Evolutionary conservation across 148 eudicot genomes (phyloP).

Genomic region (Drosera capensis): DNA sequence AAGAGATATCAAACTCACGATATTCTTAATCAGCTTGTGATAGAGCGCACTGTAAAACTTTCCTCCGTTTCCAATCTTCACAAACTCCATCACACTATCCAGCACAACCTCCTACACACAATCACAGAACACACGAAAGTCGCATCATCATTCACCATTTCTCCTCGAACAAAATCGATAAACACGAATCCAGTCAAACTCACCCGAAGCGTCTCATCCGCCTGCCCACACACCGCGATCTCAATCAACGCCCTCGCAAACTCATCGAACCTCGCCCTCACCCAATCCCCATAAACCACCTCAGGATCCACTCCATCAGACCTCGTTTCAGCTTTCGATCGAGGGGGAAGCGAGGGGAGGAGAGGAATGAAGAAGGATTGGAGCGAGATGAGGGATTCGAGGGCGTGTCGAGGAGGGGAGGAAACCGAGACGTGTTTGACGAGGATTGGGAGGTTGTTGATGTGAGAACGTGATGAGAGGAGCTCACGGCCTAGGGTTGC

Average conservation of each 20-base stretch:
- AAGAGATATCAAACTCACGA: conserved; percentile 31
- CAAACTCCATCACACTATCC: conserved; percentile 80
- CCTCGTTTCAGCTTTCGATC: conserved; percentile 8
- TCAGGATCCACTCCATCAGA: conserved; percentile 33
- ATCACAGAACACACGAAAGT: background rate
- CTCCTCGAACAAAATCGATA: background rate
- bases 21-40: conserved; percentile 44
- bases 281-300: conserved; percentile 56
- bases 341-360: conserved; percentile 37
- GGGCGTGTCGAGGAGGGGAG: conserved; percentile 36
- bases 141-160: background rate
- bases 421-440: conserved; percentile 36
- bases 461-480: conserved; percentile 46
- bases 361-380: conserved; percentile 67
- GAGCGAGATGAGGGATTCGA: conserved; percentile 66
- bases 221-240: conserved; percentile 21
- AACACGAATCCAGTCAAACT: conserved; percentile 2
- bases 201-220: conserved; percentile 44
- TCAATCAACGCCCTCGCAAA: conserved; percentile 30
- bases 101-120: conserved; percentile 64
- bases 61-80: conserved; percentile 68
- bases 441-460: conserved; percentile 67
- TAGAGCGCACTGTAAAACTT: conserved; percentile 55
- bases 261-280: conserved; percentile 63
- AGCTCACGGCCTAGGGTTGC: conserved; percentile 55